phyloP scores from a whole-genome alignment of 495 filamentous ascomycete genomes.

The Hypoxylon subgilvum region DNA sequence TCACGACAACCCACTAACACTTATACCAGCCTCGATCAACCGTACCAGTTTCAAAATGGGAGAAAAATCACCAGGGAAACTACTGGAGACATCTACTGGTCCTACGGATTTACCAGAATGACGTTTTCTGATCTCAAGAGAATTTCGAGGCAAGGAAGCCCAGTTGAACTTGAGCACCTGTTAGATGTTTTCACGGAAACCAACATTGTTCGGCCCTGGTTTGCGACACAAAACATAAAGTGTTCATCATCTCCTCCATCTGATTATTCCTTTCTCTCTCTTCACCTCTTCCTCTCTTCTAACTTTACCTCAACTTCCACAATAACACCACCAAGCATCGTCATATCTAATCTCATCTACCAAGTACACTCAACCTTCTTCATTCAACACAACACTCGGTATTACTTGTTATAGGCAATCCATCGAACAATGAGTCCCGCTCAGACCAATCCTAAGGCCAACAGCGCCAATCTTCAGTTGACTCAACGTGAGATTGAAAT shows the following conservation, averaged over 20 bases:
- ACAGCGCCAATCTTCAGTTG: neutral
- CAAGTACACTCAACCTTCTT: no score
- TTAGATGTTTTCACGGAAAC: neutral
- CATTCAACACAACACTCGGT: no score
- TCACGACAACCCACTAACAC: neutral
- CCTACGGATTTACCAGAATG: neutral
- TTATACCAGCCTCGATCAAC: neutral
- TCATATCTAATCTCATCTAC: no score
- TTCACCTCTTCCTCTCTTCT: no score
- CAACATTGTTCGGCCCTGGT: no score
- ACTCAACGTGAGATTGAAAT: conserved; percentile 22
- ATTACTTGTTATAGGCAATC: no score
- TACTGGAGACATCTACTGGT: neutral
- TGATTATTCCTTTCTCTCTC: no score
- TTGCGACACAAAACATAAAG: no score
- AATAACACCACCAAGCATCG: no score
- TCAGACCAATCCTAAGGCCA: neutral
- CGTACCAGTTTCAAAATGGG: neutral
- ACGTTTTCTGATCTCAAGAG: neutral
- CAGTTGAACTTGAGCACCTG: neutral
- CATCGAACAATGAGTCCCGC: neutral
- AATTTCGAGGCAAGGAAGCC: neutral
- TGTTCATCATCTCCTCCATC: no score
- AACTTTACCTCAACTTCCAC: no score
- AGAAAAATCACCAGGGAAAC: neutral